A percentile compares a stretch with the other conserved stretches of the same genome.
Evolutionary conservation across 257 asterid genomes (phyloP).

Genomic region (Craterostigma plantagineum): DNA sequence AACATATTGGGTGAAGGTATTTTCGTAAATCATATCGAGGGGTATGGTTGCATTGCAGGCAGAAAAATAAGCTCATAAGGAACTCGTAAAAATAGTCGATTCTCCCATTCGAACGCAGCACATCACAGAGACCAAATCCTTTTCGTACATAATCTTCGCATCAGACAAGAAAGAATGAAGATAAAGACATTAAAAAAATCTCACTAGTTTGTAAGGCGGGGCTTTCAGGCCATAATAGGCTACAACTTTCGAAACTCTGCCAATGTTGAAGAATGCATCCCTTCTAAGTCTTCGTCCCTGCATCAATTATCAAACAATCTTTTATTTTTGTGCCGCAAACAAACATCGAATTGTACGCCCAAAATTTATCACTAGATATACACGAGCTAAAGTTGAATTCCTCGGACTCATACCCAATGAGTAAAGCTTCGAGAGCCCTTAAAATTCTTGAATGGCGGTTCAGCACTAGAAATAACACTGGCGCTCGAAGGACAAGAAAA

Average conservation of each 20-base stretch:
- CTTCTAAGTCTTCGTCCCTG: conserved; percentile 32
- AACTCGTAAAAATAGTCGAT: not conserved
- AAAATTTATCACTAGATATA: conserved; percentile 4
- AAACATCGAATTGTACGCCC: not conserved
- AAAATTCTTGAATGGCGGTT: conserved; percentile 12
- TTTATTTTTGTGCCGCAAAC: not conserved
- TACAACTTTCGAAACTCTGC: conserved; percentile 18
- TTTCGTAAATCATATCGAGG: no score
- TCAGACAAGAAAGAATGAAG: not conserved
- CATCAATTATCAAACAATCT: conserved; percentile 11
- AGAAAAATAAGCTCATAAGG: not conserved
- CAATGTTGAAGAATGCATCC: conserved; percentile 5
- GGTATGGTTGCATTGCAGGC: no score
- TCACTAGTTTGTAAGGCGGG: conserved; percentile 76
- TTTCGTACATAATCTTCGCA: not conserved
- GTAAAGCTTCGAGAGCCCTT: conserved; percentile 8
- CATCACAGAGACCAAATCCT: not conserved
- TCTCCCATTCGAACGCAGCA: conserved; percentile 1
- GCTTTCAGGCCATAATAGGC: conserved; percentile 66
- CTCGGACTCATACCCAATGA: conserved; percentile 14
- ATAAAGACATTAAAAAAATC: conserved; percentile 8
- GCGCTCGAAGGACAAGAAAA: conserved; percentile 13
- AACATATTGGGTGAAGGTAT: not conserved
- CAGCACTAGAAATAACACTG: conserved; percentile 11
- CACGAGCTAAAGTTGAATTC: not conserved